These are phyloP conservation scores for Flaveria ramosissima DNA, from an alignment of 129 eudicot genomes.

Conservation along the genomic window DNA sequence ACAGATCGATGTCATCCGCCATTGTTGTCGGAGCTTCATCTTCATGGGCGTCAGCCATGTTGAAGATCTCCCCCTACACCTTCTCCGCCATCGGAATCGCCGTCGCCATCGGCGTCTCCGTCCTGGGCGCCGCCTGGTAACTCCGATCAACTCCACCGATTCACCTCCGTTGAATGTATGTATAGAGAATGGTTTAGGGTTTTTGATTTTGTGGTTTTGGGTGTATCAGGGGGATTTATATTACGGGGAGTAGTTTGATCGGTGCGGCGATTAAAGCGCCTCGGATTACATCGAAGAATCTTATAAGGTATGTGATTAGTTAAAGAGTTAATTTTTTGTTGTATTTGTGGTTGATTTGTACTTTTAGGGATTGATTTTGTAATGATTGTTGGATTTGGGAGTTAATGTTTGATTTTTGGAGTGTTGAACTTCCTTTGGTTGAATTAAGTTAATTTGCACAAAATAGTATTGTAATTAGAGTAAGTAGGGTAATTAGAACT, in stretches of 20 bases:
- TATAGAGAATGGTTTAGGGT: background rate
- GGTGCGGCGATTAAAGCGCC: slow-evolving; percentile 98
- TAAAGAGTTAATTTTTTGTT: background rate
- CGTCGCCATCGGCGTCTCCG: slow-evolving; percentile 80
- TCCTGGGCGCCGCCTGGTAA: slow-evolving; percentile 81
- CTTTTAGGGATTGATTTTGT: background rate
- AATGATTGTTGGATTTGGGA: background rate
- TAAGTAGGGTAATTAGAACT: background rate
- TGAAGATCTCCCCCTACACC: slow-evolving; percentile 82
- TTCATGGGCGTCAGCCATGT: slow-evolving; percentile 64
- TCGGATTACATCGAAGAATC: slow-evolving; percentile 85
- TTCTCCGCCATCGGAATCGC: slow-evolving; percentile 84
- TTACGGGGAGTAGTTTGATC: slow-evolving; percentile 91
- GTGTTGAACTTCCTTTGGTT: no score
- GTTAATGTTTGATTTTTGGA: background rate
- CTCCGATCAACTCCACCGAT: background rate
- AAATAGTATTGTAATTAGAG: no score
- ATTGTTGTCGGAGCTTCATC: slow-evolving; percentile 50
- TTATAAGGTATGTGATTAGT: slow-evolving; percentile 51
- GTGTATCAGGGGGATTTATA: slow-evolving; percentile 66
- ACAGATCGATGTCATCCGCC: slow-evolving; percentile 39
- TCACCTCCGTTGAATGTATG: background rate
- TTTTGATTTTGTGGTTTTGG: background rate
- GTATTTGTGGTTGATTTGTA: background rate
- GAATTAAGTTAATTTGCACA: no score